A percentile compares a stretch with the other conserved stretches of the same genome.
These are phyloP conservation scores for Hypomontagnella monticulosa DNA, from an alignment of 495 filamentous ascomycete species.

Conservation along the genomic window DNA sequence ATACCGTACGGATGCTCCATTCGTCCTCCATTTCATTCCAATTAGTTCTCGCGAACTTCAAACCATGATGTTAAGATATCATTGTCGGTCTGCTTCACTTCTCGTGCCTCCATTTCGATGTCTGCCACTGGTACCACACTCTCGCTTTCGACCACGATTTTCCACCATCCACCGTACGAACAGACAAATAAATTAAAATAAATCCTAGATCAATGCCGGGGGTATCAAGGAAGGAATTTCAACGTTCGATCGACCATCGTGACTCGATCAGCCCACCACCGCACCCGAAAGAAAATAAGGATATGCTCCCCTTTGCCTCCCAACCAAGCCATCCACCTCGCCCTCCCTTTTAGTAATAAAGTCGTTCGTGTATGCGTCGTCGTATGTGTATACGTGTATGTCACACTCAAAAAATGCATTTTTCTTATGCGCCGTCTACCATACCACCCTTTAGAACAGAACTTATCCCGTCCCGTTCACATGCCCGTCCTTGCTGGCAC, in stretches of 20 bases:
- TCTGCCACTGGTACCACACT: too few species aligned
- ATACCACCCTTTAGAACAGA: not conserved
- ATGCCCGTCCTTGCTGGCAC: constrained; percentile 5
- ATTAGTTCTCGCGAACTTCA: too few species aligned
- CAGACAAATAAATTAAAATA: constrained; percentile 8
- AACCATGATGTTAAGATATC: too few species aligned
- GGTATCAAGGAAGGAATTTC: constrained; percentile 40
- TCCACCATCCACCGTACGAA: not conserved
- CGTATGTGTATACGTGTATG: not conserved
- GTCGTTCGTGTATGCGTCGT: too few species aligned
- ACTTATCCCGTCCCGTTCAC: constrained; percentile 12
- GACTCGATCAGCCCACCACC: constrained; percentile 23
- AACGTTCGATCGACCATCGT: constrained; percentile 34
- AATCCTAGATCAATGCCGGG: constrained; percentile 25
- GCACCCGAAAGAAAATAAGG: constrained; percentile 20
- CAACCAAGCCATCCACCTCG: not conserved
- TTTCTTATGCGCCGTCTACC: constrained; percentile 11
- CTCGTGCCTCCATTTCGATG: too few species aligned
- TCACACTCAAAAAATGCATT: constrained; percentile 1
- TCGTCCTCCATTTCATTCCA: too few species aligned
- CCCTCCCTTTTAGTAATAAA: too few species aligned
- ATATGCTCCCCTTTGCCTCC: constrained; percentile 5
- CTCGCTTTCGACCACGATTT: too few species aligned
- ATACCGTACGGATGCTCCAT: too few species aligned
- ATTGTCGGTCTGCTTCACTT: too few species aligned